Conservation (phyloP, 208 protist species). For the Naegleria gruberi region DNA sequence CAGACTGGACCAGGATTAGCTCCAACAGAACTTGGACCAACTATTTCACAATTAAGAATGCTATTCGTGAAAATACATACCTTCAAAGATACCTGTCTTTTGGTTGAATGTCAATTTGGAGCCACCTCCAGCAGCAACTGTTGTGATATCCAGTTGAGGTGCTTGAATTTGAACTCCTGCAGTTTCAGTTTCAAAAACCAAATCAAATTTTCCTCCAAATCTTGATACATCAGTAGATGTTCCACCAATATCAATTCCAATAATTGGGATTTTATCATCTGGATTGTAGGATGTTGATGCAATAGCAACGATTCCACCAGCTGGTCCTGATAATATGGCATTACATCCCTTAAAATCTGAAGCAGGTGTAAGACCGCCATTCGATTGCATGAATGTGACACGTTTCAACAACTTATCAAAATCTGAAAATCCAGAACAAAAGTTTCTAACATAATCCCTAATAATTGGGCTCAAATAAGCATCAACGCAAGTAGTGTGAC, state of each 20-base stretch:
- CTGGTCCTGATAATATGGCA: slow-evolving; percentile 83
- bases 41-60: slow-evolving; percentile 45
- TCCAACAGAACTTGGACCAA: slow-evolving; percentile 81
- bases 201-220: slow-evolving; percentile 64
- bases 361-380: slow-evolving; percentile 78
- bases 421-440: slow-evolving; percentile 52
- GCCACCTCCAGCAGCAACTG: slow-evolving; percentile 90
- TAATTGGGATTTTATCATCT: slow-evolving; percentile 36
- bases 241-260: slow-evolving; percentile 89
- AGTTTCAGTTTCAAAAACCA: slow-evolving; percentile 73
- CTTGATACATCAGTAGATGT: slow-evolving; percentile 85
- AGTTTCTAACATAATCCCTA: slow-evolving; percentile 59
- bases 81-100: not conserved
- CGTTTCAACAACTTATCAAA: slow-evolving; percentile 34
- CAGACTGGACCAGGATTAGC: slow-evolving; percentile 77
- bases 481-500: slow-evolving; percentile 83
- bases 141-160: slow-evolving; percentile 86
- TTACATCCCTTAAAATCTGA: slow-evolving; percentile 73
- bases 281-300: slow-evolving; percentile 57
- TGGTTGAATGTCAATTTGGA: slow-evolving; percentile 73
- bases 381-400: slow-evolving; percentile 75
- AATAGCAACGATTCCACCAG: slow-evolving; percentile 86
- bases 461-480: slow-evolving; percentile 89
- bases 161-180: slow-evolving; percentile 74
- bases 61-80: not conserved